A percentile compares a stretch with the other conserved stretches of the same genome.
phyloP scores from a whole-genome alignment of 2,329 filamentous ascomycete species.

The Botrytis tulipae region DNA sequence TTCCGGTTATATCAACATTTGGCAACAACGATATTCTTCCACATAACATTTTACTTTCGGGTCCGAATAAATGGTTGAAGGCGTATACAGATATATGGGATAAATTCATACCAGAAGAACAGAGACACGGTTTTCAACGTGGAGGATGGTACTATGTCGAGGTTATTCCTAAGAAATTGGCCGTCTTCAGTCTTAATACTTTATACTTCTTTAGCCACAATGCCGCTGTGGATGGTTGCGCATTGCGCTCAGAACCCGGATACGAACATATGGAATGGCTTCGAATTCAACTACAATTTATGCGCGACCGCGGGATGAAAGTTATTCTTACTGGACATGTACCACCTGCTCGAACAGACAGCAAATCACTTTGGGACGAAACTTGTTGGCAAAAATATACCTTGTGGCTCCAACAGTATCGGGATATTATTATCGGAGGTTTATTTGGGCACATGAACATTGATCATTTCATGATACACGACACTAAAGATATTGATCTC shows the following conservation, averaged over 20 bases:
- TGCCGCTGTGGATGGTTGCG: constrained; percentile 88
- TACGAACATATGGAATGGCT: constrained; percentile 97
- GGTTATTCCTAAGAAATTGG: constrained; percentile 80
- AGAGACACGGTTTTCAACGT: constrained; percentile 85
- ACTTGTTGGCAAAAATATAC: constrained; percentile 98
- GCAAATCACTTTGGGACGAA: constrained; percentile 91
- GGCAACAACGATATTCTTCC: constrained; percentile 98
- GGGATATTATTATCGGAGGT: constrained; percentile 78
- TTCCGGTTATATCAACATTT: constrained; percentile 86
- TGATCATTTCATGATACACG: constrained; percentile 92
- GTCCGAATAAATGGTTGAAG: constrained; percentile 83
- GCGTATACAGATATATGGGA: constrained; percentile 77
- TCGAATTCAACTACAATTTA: constrained; percentile 77
- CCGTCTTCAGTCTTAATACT: constrained; percentile 92
- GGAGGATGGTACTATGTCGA: constrained; percentile 96
- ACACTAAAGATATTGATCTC: constrained; percentile 73
- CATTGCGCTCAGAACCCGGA: constrained; percentile 74
- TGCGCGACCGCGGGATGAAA: constrained; percentile 85
- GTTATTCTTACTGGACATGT: constrained; percentile 94
- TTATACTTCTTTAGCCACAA: constrained; percentile 96
- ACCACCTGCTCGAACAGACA: constrained; percentile 79
- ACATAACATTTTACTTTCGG: constrained; percentile 85
- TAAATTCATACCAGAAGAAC: constrained; percentile 85
- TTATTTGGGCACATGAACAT: constrained; percentile 98
- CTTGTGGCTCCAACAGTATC: constrained; percentile 84